phyloP scores from a whole-genome alignment of 495 filamentous ascomycete species.

The Neurospora tetraspora region DNA sequence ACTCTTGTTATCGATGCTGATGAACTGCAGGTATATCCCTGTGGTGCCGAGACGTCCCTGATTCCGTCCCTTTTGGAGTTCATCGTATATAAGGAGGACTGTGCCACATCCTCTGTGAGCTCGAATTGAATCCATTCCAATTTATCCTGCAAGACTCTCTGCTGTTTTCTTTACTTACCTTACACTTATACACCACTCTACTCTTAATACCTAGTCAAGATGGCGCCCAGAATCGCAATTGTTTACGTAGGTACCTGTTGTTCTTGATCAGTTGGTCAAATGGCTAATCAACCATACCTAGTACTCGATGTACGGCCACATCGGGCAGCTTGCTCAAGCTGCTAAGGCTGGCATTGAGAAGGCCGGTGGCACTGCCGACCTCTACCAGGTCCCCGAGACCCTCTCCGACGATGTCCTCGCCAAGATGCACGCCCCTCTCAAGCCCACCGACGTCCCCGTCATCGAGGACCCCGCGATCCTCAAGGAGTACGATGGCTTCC shows the following conservation, averaged over 20 bases:
- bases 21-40: neutral
- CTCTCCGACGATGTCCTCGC: constrained; percentile 69
- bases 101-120: neutral
- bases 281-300: constrained; percentile 29
- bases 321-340: constrained; percentile 72
- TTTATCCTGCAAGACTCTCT: neutral
- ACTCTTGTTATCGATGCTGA: neutral
- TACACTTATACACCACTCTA: neutral
- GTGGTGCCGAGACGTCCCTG: neutral
- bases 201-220: constrained; percentile 35
- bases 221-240: constrained; percentile 91
- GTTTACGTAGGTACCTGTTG: constrained; percentile 56
- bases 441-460: constrained; percentile 55
- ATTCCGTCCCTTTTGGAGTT: neutral
- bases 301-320: constrained; percentile 96
- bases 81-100: neutral
- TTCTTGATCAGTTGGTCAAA: constrained; percentile 8
- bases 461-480: constrained; percentile 53
- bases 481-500: constrained; percentile 77
- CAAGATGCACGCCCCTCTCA: constrained; percentile 79
- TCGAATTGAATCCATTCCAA: neutral
- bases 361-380: constrained; percentile 67
- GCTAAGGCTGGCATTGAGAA: constrained; percentile 85
- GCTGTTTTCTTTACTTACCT: neutral
- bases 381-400: constrained; percentile 88